Percentiles rank a stretch among this genome's conserved stretches.
phyloP scores from a whole-genome alignment of 2,329 filamentous ascomycete genomes.

The Hypoxylon sp. region DNA sequence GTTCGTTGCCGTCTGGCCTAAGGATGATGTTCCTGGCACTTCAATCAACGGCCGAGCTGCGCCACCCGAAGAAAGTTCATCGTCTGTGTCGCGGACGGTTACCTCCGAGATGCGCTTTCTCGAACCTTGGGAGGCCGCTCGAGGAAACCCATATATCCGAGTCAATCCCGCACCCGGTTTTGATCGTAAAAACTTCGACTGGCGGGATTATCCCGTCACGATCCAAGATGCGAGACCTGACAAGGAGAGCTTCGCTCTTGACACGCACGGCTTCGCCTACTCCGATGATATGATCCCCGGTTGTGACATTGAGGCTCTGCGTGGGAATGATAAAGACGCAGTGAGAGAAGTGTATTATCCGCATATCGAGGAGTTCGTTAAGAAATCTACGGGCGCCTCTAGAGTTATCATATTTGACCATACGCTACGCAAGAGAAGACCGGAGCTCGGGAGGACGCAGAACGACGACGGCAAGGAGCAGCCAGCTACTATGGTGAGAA shows the following conservation, averaged over 20 bases:
- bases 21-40: too few relatives aligned
- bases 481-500: slow-evolving; percentile 22
- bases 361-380: not conserved
- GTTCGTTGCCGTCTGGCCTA: not conserved
- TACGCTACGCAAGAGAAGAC: slow-evolving; percentile 13
- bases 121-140: not conserved
- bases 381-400: slow-evolving; percentile 15
- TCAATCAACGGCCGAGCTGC: too few relatives aligned
- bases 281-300: not conserved
- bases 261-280: not conserved
- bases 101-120: not conserved
- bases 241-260: not conserved
- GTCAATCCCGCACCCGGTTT: not conserved
- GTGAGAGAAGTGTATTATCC: not conserved
- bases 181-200: not conserved
- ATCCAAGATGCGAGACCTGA: not conserved
- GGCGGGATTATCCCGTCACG: not conserved
- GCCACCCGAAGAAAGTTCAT: too few relatives aligned
- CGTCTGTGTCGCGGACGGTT: too few relatives aligned
- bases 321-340: not conserved
- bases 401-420: slow-evolving; percentile 28
- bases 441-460: not conserved
- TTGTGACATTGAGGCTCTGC: not conserved
- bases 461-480: slow-evolving; percentile 23
- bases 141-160: not conserved